phyloP scores from a whole-genome alignment of 2,329 filamentous ascomycete species.

The Coniella vitis region DNA sequence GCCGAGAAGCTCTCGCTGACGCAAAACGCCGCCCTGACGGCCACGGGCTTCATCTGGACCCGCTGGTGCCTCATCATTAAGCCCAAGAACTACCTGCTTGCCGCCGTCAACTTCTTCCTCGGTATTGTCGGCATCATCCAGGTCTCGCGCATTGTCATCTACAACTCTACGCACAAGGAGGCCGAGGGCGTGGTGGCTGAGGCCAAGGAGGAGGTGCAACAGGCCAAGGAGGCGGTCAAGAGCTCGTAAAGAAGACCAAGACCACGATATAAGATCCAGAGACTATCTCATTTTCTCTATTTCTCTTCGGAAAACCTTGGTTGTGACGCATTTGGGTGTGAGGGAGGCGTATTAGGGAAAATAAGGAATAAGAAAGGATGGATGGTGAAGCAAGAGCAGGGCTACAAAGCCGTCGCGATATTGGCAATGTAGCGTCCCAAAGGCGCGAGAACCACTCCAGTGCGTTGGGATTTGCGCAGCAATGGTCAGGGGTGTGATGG shows the following conservation, averaged over 20 bases:
- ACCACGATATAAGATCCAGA: not conserved
- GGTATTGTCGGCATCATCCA: slow-evolving; percentile 81
- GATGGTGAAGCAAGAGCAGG: too few species aligned
- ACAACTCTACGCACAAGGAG: slow-evolving; percentile 55
- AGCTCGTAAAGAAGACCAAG: slow-evolving; percentile 4
- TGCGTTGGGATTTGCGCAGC: too few species aligned
- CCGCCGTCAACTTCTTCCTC: slow-evolving; percentile 97
- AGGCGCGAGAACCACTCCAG: too few species aligned
- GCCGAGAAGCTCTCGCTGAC: slow-evolving; percentile 88
- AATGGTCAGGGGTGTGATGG: too few species aligned
- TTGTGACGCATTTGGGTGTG: too few species aligned
- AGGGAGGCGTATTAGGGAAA: too few species aligned
- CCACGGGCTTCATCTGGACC: slow-evolving; percentile 94
- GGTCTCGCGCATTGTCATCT: slow-evolving; percentile 66
- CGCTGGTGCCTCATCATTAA: slow-evolving; percentile 97
- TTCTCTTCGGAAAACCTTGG: too few species aligned
- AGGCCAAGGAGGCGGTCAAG: slow-evolving; percentile 30
- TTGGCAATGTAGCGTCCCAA: too few species aligned
- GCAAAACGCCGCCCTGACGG: slow-evolving; percentile 84
- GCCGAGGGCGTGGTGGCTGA: slow-evolving; percentile 1
- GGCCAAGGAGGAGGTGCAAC: slow-evolving; percentile 16
- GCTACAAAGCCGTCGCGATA: too few species aligned
- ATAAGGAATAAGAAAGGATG: too few species aligned
- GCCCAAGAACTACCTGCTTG: slow-evolving; percentile 88
- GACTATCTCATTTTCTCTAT: too few species aligned